phyloP scores from a whole-genome alignment of 495 filamentous ascomycete species.

The Extremus antarcticus region DNA sequence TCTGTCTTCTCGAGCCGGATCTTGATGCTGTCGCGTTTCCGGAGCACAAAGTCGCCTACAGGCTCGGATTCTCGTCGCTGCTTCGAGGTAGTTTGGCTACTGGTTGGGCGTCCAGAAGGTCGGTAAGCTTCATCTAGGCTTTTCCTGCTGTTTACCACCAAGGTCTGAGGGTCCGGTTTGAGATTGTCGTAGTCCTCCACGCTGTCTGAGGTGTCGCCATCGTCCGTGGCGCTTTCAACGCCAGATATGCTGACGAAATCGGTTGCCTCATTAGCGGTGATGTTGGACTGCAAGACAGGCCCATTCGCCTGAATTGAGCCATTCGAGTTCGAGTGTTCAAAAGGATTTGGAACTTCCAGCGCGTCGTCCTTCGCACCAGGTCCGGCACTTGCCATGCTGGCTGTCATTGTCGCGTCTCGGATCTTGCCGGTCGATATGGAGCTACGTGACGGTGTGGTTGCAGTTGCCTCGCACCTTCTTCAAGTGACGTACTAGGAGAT shows the following conservation, averaged over 20 bases:
- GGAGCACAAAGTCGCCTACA: neutral
- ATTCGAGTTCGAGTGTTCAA: neutral
- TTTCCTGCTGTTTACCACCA: constrained; percentile 13
- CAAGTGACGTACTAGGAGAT: too few relatives aligned
- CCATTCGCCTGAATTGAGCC: neutral
- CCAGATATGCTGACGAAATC: neutral
- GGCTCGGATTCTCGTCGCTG: neutral
- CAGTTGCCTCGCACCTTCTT: too few relatives aligned
- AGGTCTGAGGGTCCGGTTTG: constrained; percentile 19
- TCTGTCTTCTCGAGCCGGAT: constrained; percentile 38
- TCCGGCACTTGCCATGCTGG: neutral
- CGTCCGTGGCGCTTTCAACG: neutral
- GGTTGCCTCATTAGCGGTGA: neutral
- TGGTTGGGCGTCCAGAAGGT: neutral
- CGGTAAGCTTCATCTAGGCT: constrained; percentile 4
- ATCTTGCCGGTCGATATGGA: too few relatives aligned
- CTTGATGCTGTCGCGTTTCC: constrained; percentile 31
- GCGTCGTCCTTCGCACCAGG: too few relatives aligned
- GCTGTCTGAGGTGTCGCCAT: constrained; percentile 1
- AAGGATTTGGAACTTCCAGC: neutral
- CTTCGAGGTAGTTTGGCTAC: neutral
- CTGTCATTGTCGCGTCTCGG: too few relatives aligned
- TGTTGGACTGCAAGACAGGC: neutral
- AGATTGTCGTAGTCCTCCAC: constrained; percentile 24
- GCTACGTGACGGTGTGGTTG: too few relatives aligned